These are phyloP conservation scores for Aphanomyces cochlioides DNA, from an alignment of 352 stramenopile genomes.

Conservation along the genomic window DNA sequence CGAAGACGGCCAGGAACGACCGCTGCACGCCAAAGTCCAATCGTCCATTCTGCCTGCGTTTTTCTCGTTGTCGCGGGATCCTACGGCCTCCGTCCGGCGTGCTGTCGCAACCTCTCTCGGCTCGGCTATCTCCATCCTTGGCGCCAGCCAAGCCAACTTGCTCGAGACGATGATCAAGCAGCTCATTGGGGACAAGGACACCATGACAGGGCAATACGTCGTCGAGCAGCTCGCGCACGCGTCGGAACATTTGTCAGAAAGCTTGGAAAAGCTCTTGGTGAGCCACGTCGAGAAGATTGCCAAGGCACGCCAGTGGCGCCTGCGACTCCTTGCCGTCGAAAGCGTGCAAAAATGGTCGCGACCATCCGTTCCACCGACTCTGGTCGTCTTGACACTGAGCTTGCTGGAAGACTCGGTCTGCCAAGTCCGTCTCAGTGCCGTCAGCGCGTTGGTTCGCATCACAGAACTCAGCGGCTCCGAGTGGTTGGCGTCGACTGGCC, in stretches of 20 bases:
- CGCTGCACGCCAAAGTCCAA: conserved; percentile 64
- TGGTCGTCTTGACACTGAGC: conserved; percentile 58
- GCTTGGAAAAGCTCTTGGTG: conserved; percentile 6
- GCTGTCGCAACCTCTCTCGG: conserved; percentile 71
- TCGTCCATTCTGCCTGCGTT: conserved; percentile 71
- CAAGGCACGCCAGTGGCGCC: conserved; percentile 76
- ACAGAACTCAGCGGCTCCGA: conserved; percentile 68
- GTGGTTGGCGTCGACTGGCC: conserved; percentile 54
- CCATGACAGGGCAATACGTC: conserved; percentile 68
- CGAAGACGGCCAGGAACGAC: conserved; percentile 23
- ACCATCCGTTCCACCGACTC: conserved; percentile 52
- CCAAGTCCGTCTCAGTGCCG: conserved; percentile 66
- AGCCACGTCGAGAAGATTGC: conserved; percentile 59
- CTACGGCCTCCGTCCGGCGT: conserved; percentile 71
- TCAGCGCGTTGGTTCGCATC: conserved; percentile 57
- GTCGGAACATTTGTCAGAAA: conserved; percentile 38
- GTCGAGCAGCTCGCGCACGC: conserved; percentile 79
- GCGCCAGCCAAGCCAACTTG: conserved; percentile 67
- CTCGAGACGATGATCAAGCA: conserved; percentile 80
- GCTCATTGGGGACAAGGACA: conserved; percentile 75
- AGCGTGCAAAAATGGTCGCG: conserved; percentile 78
- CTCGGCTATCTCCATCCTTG: conserved; percentile 64
- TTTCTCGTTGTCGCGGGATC: conserved; percentile 69
- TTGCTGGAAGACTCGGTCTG: conserved; percentile 63
- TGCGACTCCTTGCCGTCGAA: conserved; percentile 83